Evolutionary conservation across 2,329 filamentous ascomycete genomes (phyloP), one percentile per base, ranked within the genome.

Genomic region (Westerdykella ornata): DNA sequence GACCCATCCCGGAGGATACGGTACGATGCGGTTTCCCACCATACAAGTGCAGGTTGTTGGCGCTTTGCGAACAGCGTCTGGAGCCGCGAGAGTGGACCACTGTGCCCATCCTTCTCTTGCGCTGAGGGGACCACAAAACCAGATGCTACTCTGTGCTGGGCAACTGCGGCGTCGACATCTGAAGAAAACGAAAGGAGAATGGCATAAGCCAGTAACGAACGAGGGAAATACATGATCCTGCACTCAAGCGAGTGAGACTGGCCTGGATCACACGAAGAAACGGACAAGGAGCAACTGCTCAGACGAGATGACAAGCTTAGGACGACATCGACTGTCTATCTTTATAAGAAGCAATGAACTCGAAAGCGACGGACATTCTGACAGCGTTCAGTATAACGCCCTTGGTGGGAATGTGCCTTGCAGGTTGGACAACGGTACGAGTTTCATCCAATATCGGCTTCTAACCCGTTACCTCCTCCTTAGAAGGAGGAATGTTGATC

Each of bases 401-500:
- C 49, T 56, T 48, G 50, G 60, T 48, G 50, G 60, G 50, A 54
- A 54, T 59, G 60, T 60, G 54, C 60, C 59, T 63, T 63, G 59
- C 62, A 64, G 60, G 49, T 41, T 49, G 52, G 50, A 52, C 44
- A 28, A 49, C 48, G 46, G 44, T 53, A 56, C 53, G 47, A 53
- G 56, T 59, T 46, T 46, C 52, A 51, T 51, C 35, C 42, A 47
- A 48, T 45, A 51, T 43, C 45, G 39, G 56, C 55, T 53, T 60
- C 53, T 54, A 52, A 51, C 55, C 53, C 52, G 47, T 20, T 31
- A 12, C 46, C 20, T 51, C 49, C 30, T 41, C 55, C 41, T 43
- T 47, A 47, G 53, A 26, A 35, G 34, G 41, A 45, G 54, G 53
- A 61, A 59, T 59, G 57, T 49, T 36, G 49, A 53, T 47, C 40